A percentile compares a stretch with the other conserved stretches of the same genome.
Conservation (phyloP, 352 stramenopile genomes). For the Phytopythium kandeliae region DNA sequence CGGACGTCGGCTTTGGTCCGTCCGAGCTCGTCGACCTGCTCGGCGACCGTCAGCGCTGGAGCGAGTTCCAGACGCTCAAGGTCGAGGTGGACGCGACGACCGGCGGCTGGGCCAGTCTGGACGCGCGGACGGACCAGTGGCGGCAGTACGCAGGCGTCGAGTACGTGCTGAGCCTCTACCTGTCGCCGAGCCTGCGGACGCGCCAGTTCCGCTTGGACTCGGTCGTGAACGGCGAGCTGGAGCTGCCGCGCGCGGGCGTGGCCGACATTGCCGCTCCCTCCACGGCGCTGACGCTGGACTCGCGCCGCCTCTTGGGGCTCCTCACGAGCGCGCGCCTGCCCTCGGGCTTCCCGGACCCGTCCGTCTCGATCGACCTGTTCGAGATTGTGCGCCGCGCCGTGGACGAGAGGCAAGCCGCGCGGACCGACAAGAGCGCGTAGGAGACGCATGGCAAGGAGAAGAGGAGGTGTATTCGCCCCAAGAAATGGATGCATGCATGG, state of each 20-base stretch:
- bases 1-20: constrained; percentile 1
- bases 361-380: background rate
- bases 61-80: constrained; percentile 1
- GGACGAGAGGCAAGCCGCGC: background rate
- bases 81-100: background rate
- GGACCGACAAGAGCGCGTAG: too few relatives aligned
- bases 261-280: background rate
- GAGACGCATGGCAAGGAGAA: too few relatives aligned
- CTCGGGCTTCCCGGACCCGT: background rate
- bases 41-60: background rate
- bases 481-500: too few relatives aligned
- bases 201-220: background rate
- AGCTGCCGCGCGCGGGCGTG: background rate
- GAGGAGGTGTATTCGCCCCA: too few relatives aligned
- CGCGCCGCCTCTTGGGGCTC: background rate
- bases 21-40: background rate
- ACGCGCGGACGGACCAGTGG: background rate
- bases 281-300: background rate
- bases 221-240: background rate
- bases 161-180: background rate
- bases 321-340: background rate
- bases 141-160: constrained; percentile 1
- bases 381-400: background rate
- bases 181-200: background rate
- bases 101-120: background rate